Percentiles rank a stretch among this genome's conserved stretches.
phyloP scores from a whole-genome alignment of 2,329 filamentous ascomycete genomes.

The Cryphonectria naterciae region DNA sequence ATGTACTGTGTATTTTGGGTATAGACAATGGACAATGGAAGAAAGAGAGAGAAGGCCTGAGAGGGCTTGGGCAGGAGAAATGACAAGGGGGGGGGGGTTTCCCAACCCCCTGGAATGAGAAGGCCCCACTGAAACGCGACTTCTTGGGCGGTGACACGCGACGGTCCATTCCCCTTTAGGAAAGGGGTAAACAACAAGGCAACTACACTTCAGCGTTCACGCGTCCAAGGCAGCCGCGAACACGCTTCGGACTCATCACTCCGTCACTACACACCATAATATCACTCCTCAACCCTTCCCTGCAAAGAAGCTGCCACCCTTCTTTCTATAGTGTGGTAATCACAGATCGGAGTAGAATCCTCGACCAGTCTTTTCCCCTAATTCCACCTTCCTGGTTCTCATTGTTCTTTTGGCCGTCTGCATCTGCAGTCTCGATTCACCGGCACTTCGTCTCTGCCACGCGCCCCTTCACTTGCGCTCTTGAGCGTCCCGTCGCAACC shows the following conservation, averaged over 20 bases:
- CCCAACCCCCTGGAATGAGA: conserved; percentile 7
- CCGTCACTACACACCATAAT: neutral
- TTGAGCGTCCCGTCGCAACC: conserved; percentile 18
- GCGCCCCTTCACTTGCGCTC: conserved; percentile 1
- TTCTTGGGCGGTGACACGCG: conserved; percentile 23
- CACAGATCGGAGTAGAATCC: neutral
- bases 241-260: conserved; percentile 5
- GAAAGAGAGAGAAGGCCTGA: neutral
- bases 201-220: conserved; percentile 22
- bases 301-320: conserved; percentile 25
- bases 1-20: conserved; percentile 8
- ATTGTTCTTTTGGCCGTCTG: conserved; percentile 1
- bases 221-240: conserved; percentile 3
- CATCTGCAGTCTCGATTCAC: conserved; percentile 9
- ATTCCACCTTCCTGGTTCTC: conserved; percentile 1
- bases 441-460: conserved; percentile 18
- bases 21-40: neutral
- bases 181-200: conserved; percentile 30
- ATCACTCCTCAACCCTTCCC: neutral
- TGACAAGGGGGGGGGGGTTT: conserved; percentile 11
- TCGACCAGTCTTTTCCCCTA: conserved; percentile 13
- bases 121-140: conserved; percentile 25
- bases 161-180: conserved; percentile 20
- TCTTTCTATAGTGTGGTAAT: conserved; percentile 5
- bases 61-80: neutral